A percentile compares a stretch with the other conserved stretches of the same genome.
These are phyloP conservation scores for Echinosophora koreensis DNA, from an alignment of 306 rosid genomes.

Conservation along the genomic window DNA sequence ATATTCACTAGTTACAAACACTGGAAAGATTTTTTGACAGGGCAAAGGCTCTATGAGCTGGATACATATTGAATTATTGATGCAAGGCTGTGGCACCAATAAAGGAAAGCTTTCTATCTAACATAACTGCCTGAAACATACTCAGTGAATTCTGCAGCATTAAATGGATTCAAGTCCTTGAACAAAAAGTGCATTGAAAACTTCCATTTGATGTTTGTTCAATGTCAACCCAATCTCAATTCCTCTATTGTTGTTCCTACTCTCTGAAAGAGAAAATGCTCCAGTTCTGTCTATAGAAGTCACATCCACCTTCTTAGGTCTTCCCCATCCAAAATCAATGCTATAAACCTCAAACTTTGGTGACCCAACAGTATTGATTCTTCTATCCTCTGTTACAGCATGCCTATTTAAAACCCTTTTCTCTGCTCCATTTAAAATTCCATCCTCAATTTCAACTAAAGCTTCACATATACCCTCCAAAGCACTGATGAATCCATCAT, in stretches of 20 bases:
- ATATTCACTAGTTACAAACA: too few relatives aligned
- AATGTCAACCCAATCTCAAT: constrained; percentile 15
- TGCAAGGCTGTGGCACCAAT: too few relatives aligned
- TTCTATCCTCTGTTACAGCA: neutral
- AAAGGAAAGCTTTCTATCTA: too few relatives aligned
- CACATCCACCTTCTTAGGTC: constrained; percentile 56
- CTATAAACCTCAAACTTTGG: constrained; percentile 59
- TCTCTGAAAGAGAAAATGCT: constrained; percentile 50
- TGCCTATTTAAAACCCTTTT: neutral
- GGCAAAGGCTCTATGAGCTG: too few relatives aligned
- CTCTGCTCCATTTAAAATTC: constrained; percentile 31
- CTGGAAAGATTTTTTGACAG: too few relatives aligned
- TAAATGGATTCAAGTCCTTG: neutral
- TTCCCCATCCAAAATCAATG: constrained; percentile 69
- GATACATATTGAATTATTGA: too few relatives aligned
- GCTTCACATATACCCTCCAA: constrained; percentile 34
- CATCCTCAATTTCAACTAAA: constrained; percentile 31
- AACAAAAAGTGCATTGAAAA: neutral
- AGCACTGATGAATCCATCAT: constrained; percentile 30
- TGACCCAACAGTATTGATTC: constrained; percentile 53
- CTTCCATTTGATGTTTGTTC: neutral
- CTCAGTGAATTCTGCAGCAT: neutral
- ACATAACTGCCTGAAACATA: too few relatives aligned
- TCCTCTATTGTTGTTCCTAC: neutral
- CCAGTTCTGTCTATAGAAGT: constrained; percentile 47